Conservation (phyloP, 2,329 filamentous ascomycete genomes). For the Penicillium sp. region DNA sequence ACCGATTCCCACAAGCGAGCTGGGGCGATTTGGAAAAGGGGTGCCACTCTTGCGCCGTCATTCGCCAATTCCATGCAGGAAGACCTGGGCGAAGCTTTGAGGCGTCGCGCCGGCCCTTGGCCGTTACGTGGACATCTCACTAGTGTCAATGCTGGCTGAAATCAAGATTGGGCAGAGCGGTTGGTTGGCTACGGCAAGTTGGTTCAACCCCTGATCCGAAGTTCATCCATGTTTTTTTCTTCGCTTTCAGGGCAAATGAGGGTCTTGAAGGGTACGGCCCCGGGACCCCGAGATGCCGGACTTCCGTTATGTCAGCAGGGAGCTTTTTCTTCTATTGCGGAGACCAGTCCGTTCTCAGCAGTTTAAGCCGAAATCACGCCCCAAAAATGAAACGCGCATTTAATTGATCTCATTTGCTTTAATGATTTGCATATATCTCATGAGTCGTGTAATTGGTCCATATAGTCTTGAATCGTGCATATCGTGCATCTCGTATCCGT, state of each 20-base stretch:
- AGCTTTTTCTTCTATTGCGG: not conserved
- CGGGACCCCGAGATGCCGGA: not conserved
- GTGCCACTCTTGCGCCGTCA: not conserved
- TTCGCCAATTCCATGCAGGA: not conserved
- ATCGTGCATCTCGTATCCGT: not conserved
- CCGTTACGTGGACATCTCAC: not conserved
- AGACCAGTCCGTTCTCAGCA: not conserved
- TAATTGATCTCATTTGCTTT: not conserved
- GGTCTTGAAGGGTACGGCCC: not conserved
- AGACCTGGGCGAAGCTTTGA: constrained; percentile 1
- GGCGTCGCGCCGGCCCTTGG: constrained; percentile 1
- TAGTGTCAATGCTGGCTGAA: not conserved
- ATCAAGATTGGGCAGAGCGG: not conserved
- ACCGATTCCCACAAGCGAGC: not conserved
- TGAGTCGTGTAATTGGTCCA: not conserved
- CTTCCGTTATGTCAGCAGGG: not conserved
- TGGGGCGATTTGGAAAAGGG: not conserved
- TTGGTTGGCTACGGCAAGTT: not conserved
- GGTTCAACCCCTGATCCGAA: not conserved
- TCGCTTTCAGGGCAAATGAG: not conserved
- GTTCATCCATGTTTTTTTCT: not conserved
- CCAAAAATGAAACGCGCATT: not conserved
- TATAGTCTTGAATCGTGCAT: not conserved
- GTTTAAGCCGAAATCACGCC: not conserved
- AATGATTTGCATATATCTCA: not conserved